A percentile compares a stretch with the other conserved stretches of the same genome.
phyloP scores from a whole-genome alignment of 139 green algal species.

The Nannochloris sp. region DNA sequence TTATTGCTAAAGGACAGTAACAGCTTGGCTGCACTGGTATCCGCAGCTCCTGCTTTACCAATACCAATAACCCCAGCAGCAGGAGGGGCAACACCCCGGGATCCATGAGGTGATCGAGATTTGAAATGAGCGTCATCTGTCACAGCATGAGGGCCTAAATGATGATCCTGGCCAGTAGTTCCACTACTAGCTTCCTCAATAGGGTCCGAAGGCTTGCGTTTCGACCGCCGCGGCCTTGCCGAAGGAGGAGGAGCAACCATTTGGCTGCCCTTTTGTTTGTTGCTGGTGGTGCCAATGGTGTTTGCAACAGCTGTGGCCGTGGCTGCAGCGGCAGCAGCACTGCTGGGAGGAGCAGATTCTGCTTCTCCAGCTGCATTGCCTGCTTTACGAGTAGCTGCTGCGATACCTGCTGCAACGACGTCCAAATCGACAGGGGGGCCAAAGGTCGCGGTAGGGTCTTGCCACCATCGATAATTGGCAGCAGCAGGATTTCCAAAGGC shows the following conservation, averaged over 20 bases:
- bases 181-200: slow-evolving; percentile 28
- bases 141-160: neutral
- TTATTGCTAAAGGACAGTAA: slow-evolving; percentile 18
- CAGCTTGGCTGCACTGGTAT: slow-evolving; percentile 17
- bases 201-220: slow-evolving; percentile 10
- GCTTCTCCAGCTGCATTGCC: slow-evolving; percentile 5
- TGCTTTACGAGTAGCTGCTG: neutral
- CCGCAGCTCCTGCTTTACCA: neutral
- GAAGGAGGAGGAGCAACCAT: neutral
- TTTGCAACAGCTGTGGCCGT: neutral
- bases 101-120: neutral
- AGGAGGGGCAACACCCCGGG: neutral
- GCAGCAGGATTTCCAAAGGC: neutral
- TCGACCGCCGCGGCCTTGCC: neutral
- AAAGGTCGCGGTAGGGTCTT: slow-evolving; percentile 16
- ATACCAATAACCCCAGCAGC: neutral
- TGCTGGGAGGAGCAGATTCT: slow-evolving; percentile 7
- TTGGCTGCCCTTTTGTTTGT: neutral
- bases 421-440: slow-evolving; percentile 13
- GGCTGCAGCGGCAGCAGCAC: neutral
- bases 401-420: neutral
- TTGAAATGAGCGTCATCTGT: neutral
- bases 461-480: slow-evolving; percentile 20
- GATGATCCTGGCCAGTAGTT: slow-evolving; percentile 18
- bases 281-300: neutral